Conservation (phyloP, 2,329 filamentous ascomycete species). For the Tolypocladium album region DNA sequence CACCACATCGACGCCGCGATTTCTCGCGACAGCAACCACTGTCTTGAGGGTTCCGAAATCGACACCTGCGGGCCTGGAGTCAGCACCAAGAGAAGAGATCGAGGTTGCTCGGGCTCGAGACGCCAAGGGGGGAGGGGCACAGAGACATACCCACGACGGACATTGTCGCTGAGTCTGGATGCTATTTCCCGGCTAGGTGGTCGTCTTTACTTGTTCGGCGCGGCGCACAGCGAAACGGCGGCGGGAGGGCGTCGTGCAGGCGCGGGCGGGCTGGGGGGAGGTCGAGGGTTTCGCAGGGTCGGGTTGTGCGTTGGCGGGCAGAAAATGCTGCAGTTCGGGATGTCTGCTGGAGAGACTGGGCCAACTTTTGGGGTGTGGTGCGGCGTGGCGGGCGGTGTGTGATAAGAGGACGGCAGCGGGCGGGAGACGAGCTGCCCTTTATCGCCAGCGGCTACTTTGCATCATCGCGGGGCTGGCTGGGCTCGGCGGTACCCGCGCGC, state of each 20-base stretch:
- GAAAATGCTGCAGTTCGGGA: neutral
- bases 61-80: slow-evolving; percentile 48
- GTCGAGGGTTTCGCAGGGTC: neutral
- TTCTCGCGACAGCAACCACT: slow-evolving; percentile 93
- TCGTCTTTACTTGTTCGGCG: neutral
- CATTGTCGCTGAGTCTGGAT: slow-evolving; percentile 30
- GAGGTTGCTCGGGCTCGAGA: too few species aligned
- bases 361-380: neutral
- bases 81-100: slow-evolving; percentile 3
- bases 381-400: neutral
- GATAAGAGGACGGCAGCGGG: neutral
- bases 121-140: neutral
- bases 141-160: slow-evolving; percentile 41
- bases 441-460: neutral
- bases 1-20: slow-evolving; percentile 98
- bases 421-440: neutral
- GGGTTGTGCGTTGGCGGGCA: neutral
- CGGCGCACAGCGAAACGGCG: neutral
- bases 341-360: neutral
- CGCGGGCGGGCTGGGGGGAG: neutral
- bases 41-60: slow-evolving; percentile 97
- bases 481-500: slow-evolving; percentile 1
- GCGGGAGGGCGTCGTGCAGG: neutral
- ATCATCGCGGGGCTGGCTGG: neutral
- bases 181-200: neutral